phyloP scores from a whole-genome alignment of 164 flowering plant genomes.

The Liriodendron chinense region DNA sequence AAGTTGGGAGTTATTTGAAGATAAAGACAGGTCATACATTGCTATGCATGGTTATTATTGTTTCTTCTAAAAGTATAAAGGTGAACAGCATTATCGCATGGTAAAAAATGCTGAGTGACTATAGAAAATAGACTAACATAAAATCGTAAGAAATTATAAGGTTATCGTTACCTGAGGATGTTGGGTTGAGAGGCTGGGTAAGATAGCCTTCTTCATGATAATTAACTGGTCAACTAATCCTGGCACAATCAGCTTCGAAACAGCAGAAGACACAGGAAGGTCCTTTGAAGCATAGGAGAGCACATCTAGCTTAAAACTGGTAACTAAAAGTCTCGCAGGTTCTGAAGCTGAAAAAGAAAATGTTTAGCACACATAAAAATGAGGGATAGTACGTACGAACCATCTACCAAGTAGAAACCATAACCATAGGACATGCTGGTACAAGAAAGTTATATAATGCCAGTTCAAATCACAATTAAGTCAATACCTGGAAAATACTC shows the following conservation, averaged over 20 bases:
- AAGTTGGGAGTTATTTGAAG: too few species aligned
- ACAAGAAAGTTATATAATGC: neutral
- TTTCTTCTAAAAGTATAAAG: neutral
- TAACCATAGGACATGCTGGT: neutral
- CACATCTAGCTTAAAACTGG: slow-evolving; percentile 61
- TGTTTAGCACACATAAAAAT: slow-evolving; percentile 1
- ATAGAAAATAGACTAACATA: neutral
- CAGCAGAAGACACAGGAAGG: slow-evolving; percentile 50
- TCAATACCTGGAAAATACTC: slow-evolving; percentile 75
- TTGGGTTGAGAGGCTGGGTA: slow-evolving; percentile 48
- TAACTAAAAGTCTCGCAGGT: slow-evolving; percentile 46
- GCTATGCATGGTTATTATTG: neutral
- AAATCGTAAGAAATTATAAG: neutral
- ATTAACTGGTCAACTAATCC: slow-evolving; percentile 65
- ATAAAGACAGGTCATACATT: too few species aligned
- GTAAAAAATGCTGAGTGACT: neutral
- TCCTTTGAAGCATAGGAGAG: slow-evolving; percentile 67
- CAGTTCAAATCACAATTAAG: neutral
- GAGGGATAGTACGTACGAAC: neutral
- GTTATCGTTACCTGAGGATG: slow-evolving; percentile 55
- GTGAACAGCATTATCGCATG: neutral
- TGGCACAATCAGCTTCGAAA: slow-evolving; percentile 74
- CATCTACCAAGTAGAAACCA: neutral
- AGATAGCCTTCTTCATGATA: slow-evolving; percentile 41
- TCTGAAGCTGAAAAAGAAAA: slow-evolving; percentile 51